Evolutionary conservation across 345 rosid genomes (phyloP).

Genomic region (Citrus australasica): DNA sequence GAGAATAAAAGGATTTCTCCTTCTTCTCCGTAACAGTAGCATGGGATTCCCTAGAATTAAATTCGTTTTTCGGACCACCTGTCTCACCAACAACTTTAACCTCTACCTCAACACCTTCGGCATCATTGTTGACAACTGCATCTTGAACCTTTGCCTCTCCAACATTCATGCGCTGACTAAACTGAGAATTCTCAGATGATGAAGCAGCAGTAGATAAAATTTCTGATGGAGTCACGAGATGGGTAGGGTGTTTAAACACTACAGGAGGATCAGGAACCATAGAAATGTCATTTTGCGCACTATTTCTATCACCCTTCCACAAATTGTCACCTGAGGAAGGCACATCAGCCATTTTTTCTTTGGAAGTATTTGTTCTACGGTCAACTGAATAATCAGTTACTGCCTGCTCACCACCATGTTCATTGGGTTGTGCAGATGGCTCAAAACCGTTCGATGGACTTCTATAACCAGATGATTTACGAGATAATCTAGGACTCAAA

Average conservation of each 20-base stretch:
- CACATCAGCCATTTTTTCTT: conserved; percentile 25
- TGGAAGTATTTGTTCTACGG: conserved; percentile 26
- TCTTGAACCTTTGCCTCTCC: conserved; percentile 44
- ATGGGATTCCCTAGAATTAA: conserved; percentile 32
- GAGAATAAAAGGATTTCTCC: conserved; percentile 59
- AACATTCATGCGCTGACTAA: conserved; percentile 31
- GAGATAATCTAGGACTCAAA: conserved; percentile 42
- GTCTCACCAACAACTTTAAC: conserved; percentile 56
- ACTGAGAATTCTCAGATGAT: conserved; percentile 43
- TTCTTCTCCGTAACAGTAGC: conserved; percentile 34
- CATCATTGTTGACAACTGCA: conserved; percentile 38
- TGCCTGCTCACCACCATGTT: conserved; percentile 37
- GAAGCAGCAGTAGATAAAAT: conserved; percentile 48
- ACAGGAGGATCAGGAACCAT: conserved; percentile 33
- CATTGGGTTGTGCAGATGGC: conserved; percentile 24
- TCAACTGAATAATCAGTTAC: conserved; percentile 36
- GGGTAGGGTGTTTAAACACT: conserved; percentile 60
- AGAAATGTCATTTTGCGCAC: conserved; percentile 33
- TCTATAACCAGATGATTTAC: conserved; percentile 38
- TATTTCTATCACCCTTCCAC: conserved; percentile 37
- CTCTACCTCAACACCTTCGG: conserved; percentile 42
- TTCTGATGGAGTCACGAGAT: conserved; percentile 68
- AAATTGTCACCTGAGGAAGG: conserved; percentile 31
- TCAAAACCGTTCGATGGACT: conserved; percentile 32
- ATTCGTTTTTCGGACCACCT: conserved; percentile 31